Evolutionary conservation across 257 asterid genomes (phyloP), one percentile per base, ranked within the genome.

Genomic region (Thymus quinquecostatus): DNA sequence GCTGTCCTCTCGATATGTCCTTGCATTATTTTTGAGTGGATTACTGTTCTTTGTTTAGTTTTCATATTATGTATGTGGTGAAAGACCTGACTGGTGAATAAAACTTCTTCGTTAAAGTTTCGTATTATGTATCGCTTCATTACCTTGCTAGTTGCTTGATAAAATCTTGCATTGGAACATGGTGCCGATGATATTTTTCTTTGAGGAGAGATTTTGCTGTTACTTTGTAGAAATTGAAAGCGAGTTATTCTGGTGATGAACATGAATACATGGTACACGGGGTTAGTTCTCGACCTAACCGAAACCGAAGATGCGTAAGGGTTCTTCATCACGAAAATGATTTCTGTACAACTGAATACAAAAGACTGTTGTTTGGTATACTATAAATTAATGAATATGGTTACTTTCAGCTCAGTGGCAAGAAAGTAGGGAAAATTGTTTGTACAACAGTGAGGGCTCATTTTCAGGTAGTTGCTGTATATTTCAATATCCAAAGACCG

Each of bases 11-110:
- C 11, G 0, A 14, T 33, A 8, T 40, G 68, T 76, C 66, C 64
- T 7, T 33, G 49, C 51, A 33, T 56, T 64, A 40, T 13, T 34
- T 68, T 73, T 67, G 56, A 53, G 43, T 66, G 68, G 38, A 66
- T 43, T 44, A 8, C 32, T 61, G 61, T 3, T 13, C 34, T 71
- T n/a, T 57, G 8, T 32, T 27, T 51, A 49, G 5, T 28, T 27
- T 21, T 56, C 5, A 11, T 3, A 12, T 34, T 70, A n/a, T 4
- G 1, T 0, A 40, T 50, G 28, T 65, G 11, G 6, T 66, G 38
- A 28, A 55, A 57, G 6, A 32, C 28, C 3, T 33, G 49, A 28
- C 68, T 41, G 67, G 47, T 54, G 51, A 69, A 62, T 60, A 38
- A 38, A 3, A 68, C 33, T 38, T 27, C 50, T 53, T 53, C 55